phyloP scores from a whole-genome alignment of 2,329 filamentous ascomycete species.

The Phialophora tarda region DNA sequence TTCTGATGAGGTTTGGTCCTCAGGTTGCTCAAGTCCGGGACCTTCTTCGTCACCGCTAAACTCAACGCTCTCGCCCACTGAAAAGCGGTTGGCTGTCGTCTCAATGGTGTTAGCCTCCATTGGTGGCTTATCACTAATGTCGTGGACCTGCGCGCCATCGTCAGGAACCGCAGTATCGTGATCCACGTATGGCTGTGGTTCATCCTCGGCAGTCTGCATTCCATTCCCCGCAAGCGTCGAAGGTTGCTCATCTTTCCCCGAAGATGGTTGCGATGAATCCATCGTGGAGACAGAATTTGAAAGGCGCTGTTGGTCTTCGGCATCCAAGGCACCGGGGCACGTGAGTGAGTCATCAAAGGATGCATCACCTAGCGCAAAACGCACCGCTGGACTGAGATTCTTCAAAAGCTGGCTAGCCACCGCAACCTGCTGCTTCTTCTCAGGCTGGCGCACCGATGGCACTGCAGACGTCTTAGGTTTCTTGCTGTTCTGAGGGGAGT shows the following conservation, averaged over 20 bases:
- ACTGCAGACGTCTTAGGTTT: not conserved
- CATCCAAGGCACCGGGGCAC: not conserved
- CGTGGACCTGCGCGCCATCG: not conserved
- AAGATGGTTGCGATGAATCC: slow-evolving; percentile 1
- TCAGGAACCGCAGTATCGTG: not conserved
- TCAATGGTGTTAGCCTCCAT: slow-evolving; percentile 4
- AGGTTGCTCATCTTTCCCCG: not conserved
- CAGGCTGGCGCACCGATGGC: not conserved
- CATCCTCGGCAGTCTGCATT: not conserved
- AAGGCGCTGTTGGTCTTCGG: not conserved
- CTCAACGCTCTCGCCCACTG: slow-evolving; percentile 23
- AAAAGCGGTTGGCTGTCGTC: not conserved
- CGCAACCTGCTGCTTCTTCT: not conserved
- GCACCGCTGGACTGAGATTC: not conserved
- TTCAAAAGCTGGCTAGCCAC: too few species aligned
- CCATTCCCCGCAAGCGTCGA: not conserved
- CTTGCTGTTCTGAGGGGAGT: not conserved
- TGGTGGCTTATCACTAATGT: not conserved
- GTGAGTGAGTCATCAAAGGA: not conserved
- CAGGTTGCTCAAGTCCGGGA: not conserved
- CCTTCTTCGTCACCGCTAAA: slow-evolving; percentile 30
- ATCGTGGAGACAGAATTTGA: not conserved
- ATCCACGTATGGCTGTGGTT: not conserved
- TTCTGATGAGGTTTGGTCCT: not conserved
- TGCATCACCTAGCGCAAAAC: not conserved